Conservation (phyloP, 129 eudicot genomes). For the Calendula officinalis region DNA sequence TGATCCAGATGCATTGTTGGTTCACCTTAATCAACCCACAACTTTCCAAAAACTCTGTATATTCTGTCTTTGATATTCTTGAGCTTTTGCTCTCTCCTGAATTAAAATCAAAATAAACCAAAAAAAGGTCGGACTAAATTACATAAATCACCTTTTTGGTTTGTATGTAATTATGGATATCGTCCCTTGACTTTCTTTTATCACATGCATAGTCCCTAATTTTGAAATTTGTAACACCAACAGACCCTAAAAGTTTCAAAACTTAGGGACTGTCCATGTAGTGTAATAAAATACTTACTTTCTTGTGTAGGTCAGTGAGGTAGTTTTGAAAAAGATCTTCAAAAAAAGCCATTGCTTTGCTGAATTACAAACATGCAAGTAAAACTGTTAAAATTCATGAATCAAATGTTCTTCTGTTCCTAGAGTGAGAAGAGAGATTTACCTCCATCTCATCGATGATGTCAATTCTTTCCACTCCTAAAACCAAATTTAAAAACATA, state of each 20-base stretch:
- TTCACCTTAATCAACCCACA: constrained; percentile 88
- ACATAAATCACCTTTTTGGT: too few species aligned
- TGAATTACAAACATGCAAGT: constrained; percentile 27
- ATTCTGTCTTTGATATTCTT: constrained; percentile 87
- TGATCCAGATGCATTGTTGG: constrained; percentile 44
- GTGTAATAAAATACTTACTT: constrained; percentile 36
- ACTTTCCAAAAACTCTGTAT: constrained; percentile 68
- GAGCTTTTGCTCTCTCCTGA: constrained; percentile 89
- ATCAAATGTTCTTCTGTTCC: constrained; percentile 2
- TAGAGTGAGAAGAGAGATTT: constrained; percentile 1
- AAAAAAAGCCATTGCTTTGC: constrained; percentile 83
- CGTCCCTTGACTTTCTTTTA: too few species aligned
- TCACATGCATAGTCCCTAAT: too few species aligned
- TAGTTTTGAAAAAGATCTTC: constrained; percentile 90
- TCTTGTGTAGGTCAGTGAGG: constrained; percentile 87
- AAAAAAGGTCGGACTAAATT: too few species aligned
- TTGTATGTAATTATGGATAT: too few species aligned
- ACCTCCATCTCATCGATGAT: constrained; percentile 94
- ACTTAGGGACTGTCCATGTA: too few species aligned
- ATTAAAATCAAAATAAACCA: constrained; percentile 2
- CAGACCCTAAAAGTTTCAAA: too few species aligned
- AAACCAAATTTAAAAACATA: neutral
- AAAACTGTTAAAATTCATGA: constrained; percentile 5
- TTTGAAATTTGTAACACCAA: too few species aligned
- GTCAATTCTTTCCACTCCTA: constrained; percentile 93